Evolutionary conservation across 2,329 filamentous ascomycete genomes (phyloP), one percentile per base, ranked within the genome.

Genomic region (Pseudocercospora vitis): DNA sequence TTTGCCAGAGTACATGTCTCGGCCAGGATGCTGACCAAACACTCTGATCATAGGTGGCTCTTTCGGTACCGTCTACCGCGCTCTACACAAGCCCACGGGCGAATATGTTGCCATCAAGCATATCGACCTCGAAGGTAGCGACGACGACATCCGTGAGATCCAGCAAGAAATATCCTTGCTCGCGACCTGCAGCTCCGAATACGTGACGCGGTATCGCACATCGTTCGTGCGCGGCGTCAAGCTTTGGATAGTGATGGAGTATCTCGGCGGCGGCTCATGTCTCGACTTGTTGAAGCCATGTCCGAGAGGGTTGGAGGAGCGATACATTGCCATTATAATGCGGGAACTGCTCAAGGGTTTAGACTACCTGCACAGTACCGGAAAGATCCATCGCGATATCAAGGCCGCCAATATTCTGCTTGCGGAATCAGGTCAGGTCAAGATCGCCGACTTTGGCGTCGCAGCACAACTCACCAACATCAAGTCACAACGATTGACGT

Each of bases 241-340:
- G 75, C 77, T 99, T 78, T 99, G 94, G 94, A 99, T 99, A 68
- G 90, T 97, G 54, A 99, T 99, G 94, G 94, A 99, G 73, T 99
- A 88, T 68, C 78, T 99, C 8, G 94, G 94, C 4, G 94, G 94
- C 59, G 94, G 94, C 33, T 97, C 94, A 14, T 96, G 94, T 70
- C 80, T 96, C 61, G 94, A 99, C 71, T 73, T 99, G 78, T 79
- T 97, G 59, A 95, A 95, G 85, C 89, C 91, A 12, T 91, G 89
- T 44, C 83, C 85, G 52, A 65, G 58, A 40, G 60, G 60, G 11
- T 95, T 99, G 71, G 85, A 82, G 67, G 94, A 99, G 78, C 80
- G 82, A 11, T 91, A 97, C 68, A 95, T 96, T 62, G 91, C 92
- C 60, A 91, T 97, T 70, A 86, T 97, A 66, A 96, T 92, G 71